A percentile compares a stretch with the other conserved stretches of the same genome.
Evolutionary conservation across 805 yeast genomes (phyloP).

Genomic region (Kazachstania kunashirensis): DNA sequence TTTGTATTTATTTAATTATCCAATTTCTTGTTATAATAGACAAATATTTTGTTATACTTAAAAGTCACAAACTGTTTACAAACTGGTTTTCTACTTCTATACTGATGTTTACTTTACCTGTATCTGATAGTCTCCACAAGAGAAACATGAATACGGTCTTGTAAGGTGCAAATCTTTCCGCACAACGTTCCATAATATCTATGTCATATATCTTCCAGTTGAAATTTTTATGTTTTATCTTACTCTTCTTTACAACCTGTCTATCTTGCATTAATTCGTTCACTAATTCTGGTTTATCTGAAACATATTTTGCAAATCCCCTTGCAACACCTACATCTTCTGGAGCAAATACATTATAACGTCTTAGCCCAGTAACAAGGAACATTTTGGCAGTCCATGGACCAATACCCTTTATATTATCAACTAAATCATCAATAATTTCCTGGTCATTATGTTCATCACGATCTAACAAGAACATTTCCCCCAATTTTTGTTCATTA

Average conservation of each 20-base stretch:
- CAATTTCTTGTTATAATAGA: too few species aligned
- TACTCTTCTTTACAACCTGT: conserved; percentile 28
- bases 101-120: conserved; percentile 39
- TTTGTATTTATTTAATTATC: too few species aligned
- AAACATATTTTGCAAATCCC: conserved; percentile 60
- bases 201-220: conserved; percentile 64
- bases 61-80: conserved; percentile 1
- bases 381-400: conserved; percentile 90
- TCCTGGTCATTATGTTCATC: conserved; percentile 34
- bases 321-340: conserved; percentile 81
- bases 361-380: conserved; percentile 54
- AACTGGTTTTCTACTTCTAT: conserved; percentile 23
- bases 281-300: conserved; percentile 41
- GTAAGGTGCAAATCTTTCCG: conserved; percentile 56
- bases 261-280: conserved; percentile 37
- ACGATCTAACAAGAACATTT: conserved; percentile 28
- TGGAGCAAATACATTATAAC: conserved; percentile 61
- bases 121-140: conserved; percentile 62
- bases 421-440: conserved; percentile 39
- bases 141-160: conserved; percentile 57
- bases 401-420: conserved; percentile 59
- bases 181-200: conserved; percentile 44
- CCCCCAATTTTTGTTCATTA: conserved; percentile 29
- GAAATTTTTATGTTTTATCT: conserved; percentile 35
- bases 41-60: too few species aligned